A percentile compares a stretch with the other conserved stretches of the same genome.
phyloP scores from a whole-genome alignment of 169 alveolate species.

The Toxoplasma gondii region DNA sequence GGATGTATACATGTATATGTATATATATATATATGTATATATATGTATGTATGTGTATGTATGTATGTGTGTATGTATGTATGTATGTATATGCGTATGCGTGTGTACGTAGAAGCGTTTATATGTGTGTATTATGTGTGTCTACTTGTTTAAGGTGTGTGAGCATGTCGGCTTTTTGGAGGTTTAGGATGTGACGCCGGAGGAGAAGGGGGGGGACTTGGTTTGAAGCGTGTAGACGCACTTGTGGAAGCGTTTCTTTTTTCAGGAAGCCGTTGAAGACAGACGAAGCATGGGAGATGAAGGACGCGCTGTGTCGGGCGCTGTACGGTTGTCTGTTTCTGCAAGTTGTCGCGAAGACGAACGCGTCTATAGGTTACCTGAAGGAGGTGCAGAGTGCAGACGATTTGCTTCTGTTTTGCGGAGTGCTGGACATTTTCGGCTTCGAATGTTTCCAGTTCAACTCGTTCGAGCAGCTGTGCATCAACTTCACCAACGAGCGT shows the following conservation, averaged over 20 bases:
- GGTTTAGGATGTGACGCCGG: too few relatives aligned
- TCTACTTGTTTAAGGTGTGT: background rate
- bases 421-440: constrained; percentile 97
- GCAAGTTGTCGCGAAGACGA: constrained; percentile 93
- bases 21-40: background rate
- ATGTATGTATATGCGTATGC: background rate
- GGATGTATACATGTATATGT: background rate
- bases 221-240: too few relatives aligned
- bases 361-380: constrained; percentile 87
- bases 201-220: too few relatives aligned
- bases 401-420: constrained; percentile 76
- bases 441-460: constrained; percentile 95
- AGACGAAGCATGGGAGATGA: constrained; percentile 79
- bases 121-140: background rate
- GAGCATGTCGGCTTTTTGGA: too few relatives aligned
- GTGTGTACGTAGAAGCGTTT: background rate
- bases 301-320: constrained; percentile 96
- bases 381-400: background rate
- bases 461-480: constrained; percentile 94
- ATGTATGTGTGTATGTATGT: background rate
- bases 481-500: constrained; percentile 97
- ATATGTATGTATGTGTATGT: background rate
- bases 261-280: constrained; percentile 81
- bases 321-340: constrained; percentile 94
- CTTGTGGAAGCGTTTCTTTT: too few relatives aligned